Base-by-base conservation (phyloP, 257 asterid species). In the Nicotiana otophora region DNA sequence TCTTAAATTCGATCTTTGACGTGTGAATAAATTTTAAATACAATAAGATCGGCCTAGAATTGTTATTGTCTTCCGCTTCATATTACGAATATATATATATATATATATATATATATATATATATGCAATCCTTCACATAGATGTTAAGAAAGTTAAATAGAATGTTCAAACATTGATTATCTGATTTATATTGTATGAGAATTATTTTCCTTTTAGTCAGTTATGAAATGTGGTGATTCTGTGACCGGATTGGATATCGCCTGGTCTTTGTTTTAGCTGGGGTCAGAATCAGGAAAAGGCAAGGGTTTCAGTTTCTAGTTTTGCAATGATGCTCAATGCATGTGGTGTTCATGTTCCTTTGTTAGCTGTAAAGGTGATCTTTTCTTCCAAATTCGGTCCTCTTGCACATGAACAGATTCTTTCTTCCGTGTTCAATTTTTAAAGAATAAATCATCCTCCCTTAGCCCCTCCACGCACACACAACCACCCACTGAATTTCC, bases 341-440 rank as follows among this genome's bases (percentile, higher is more conserved):
- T 77, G 36, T 76, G 82, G 6, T 58, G 16, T 51, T 51, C 80
- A 75, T 75, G 77, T 62, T 81, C 26, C 68, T 30, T 46, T 51
- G 53, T 67, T 36, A 77, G 84, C 88, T 86, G 88, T 86, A 86
- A 86, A 83, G 88, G 62, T 20, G 77, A 70, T 26, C 15, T 39
- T 75, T 81, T 33, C 70, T 83, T 60, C 31, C 30, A 31, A 67
- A 7, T 79, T 86, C 57, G 81, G 80, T 65, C 86, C 20, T 83
- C 64, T 0, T 63, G 84, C 31, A 77, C 67, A 54, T 76, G 65
- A 85, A 15, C n/a, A 69, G 83, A 85, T 81, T 72, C 77, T 51
- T 15, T 75, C 80, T 75, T 82, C 68, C 75, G 11, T n/a, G 48
- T 60, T 64, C 58, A 42, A 69, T 17, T 78, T 61, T 19, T 62